These are phyloP conservation scores for Cyclotella atomus DNA, from an alignment of 108 stramenopile species.

Conservation along the genomic window DNA sequence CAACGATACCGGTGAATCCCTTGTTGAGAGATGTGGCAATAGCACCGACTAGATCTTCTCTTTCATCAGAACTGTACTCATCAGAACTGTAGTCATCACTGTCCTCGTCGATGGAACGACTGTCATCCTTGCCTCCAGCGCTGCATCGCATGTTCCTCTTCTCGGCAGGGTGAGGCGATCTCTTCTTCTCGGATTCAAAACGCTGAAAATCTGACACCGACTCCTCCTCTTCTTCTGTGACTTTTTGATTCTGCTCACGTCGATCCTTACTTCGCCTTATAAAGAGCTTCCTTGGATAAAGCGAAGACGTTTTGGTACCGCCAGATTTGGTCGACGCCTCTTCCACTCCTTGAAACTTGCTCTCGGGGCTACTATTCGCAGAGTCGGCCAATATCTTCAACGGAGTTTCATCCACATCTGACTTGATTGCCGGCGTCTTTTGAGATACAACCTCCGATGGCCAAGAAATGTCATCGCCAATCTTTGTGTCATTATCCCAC, in stretches of 20 bases:
- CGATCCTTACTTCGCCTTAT: background rate
- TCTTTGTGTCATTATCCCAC: background rate
- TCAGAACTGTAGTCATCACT: background rate
- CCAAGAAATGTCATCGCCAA: conserved; percentile 8
- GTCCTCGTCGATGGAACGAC: background rate
- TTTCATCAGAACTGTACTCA: background rate
- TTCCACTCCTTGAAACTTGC: background rate
- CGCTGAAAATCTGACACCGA: background rate
- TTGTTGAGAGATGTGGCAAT: background rate
- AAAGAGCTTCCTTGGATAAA: background rate
- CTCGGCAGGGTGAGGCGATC: background rate
- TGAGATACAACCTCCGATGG: background rate
- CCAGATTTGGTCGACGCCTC: background rate
- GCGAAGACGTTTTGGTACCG: background rate
- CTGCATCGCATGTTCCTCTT: background rate
- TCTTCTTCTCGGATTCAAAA: background rate
- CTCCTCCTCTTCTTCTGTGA: background rate
- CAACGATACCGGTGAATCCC: conserved; percentile 5
- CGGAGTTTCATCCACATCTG: background rate
- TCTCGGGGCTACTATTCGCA: background rate
- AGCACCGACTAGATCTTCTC: background rate
- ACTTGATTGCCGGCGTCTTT: too few relatives aligned
- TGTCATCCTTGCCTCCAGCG: background rate
- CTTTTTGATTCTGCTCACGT: background rate
- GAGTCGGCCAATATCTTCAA: background rate